These are phyloP conservation scores for Rhizophagus clarus DNA, from an alignment of 192 early-diverging fungal genomes.

Conservation along the genomic window DNA sequence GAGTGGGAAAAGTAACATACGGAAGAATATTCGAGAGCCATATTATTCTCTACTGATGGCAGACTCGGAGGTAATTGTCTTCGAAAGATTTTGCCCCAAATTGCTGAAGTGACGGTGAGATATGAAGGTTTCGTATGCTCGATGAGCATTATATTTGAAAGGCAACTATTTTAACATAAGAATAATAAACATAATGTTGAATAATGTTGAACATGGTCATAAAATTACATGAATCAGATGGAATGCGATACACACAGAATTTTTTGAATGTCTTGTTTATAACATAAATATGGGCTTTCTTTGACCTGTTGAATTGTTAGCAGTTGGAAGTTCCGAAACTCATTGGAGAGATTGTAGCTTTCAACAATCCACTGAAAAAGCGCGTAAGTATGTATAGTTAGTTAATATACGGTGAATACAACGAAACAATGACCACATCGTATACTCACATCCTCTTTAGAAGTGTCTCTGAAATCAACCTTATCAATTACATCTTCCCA, in stretches of 20 bases:
- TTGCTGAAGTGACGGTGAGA: background rate
- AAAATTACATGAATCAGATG: conserved; percentile 1
- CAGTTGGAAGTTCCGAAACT: conserved; percentile 20
- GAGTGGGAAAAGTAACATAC: background rate
- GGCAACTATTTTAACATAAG: conserved; percentile 23
- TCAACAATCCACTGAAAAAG: conserved; percentile 21
- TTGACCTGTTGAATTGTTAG: conserved; percentile 23
- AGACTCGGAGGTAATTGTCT: conserved; percentile 8
- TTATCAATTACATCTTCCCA: conserved; percentile 27
- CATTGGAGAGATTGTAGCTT: conserved; percentile 25
- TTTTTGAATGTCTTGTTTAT: conserved; percentile 27
- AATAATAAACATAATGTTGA: conserved; percentile 5
- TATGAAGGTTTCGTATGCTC: conserved; percentile 8
- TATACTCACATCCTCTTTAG: conserved; percentile 30
- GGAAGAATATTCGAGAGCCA: conserved; percentile 27
- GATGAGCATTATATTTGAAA: conserved; percentile 26
- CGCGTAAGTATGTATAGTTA: conserved; percentile 3
- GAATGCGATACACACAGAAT: conserved; percentile 15
- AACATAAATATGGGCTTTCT: conserved; percentile 20
- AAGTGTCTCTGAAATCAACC: conserved; percentile 17
- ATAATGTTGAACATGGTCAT: too few relatives aligned
- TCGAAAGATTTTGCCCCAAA: conserved; percentile 10
- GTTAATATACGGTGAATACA: background rate
- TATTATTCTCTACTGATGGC: background rate
- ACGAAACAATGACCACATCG: background rate